Conservation (phyloP, 2,329 filamentous ascomycete genomes). For the Dryadomyces quercivorus region DNA sequence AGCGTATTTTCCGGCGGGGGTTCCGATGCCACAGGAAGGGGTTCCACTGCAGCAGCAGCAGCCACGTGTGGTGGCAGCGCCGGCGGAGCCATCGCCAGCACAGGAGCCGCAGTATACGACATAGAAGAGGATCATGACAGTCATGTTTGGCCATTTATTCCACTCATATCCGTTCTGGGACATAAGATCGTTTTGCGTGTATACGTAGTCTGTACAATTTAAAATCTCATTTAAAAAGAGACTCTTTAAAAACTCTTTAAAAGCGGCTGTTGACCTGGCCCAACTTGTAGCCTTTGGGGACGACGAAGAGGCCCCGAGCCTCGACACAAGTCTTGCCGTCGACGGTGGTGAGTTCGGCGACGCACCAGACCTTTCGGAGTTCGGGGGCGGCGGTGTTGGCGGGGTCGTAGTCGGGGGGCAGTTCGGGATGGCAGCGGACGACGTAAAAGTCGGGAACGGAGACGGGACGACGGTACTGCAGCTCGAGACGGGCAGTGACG, state of each 20-base stretch:
- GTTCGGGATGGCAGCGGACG: slow-evolving; percentile 34
- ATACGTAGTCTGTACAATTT: too few species aligned
- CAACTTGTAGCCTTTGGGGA: slow-evolving; percentile 35
- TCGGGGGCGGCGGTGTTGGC: slow-evolving; percentile 14
- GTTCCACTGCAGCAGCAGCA: too few species aligned
- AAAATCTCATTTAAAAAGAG: too few species aligned
- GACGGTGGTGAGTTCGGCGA: slow-evolving; percentile 38
- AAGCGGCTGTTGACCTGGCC: slow-evolving; percentile 9
- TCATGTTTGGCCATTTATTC: too few species aligned
- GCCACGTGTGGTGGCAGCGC: too few species aligned
- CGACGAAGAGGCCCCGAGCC: slow-evolving; percentile 45
- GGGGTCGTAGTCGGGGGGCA: slow-evolving; percentile 18
- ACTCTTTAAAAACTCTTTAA: background rate
- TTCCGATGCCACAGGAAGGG: too few species aligned
- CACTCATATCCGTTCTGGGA: too few species aligned
- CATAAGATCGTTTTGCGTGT: too few species aligned
- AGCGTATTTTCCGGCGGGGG: background rate
- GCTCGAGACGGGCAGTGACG: slow-evolving; percentile 42
- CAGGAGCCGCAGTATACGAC: background rate
- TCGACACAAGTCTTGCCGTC: slow-evolving; percentile 46
- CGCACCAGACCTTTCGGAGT: slow-evolving; percentile 39
- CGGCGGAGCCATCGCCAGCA: too few species aligned
- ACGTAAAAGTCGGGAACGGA: slow-evolving; percentile 51
- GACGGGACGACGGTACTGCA: slow-evolving; percentile 52
- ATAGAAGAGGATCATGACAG: too few species aligned